phyloP scores from a whole-genome alignment of 805 yeast genomes.

The Blastobotrys americana region DNA sequence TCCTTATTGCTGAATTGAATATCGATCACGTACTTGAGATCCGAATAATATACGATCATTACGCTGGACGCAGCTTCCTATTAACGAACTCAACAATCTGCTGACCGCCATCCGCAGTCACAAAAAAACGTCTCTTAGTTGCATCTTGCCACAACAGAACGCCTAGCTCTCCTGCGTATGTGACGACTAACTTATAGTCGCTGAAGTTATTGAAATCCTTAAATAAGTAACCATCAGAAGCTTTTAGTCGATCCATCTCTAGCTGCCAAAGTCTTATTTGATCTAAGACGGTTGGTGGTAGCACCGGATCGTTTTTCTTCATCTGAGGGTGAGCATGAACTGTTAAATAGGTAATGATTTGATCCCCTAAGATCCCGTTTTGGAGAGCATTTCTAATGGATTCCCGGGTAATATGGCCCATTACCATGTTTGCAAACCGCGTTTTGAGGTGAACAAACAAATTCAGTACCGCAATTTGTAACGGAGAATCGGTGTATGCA shows the following conservation, averaged over 20 bases:
- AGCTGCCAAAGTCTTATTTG: conserved; percentile 95
- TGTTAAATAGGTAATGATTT: conserved; percentile 79
- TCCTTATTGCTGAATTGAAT: too few relatives aligned
- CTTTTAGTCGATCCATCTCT: conserved; percentile 84
- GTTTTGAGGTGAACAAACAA: conserved; percentile 79
- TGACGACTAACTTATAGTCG: conserved; percentile 65
- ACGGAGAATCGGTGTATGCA: conserved; percentile 88
- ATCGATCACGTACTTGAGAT: background rate
- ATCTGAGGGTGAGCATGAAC: conserved; percentile 93
- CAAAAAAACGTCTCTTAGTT: conserved; percentile 65
- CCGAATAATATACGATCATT: background rate
- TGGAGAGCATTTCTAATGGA: conserved; percentile 75
- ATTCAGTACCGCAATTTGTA: conserved; percentile 88
- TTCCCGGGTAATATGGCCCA: conserved; percentile 90
- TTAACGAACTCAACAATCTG: conserved; percentile 91
- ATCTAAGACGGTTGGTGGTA: conserved; percentile 96
- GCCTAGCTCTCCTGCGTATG: conserved; percentile 86
- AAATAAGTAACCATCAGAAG: conserved; percentile 80
- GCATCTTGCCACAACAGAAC: conserved; percentile 84
- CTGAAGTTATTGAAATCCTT: conserved; percentile 72
- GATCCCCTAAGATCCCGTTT: conserved; percentile 93
- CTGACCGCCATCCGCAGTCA: conserved; percentile 75
- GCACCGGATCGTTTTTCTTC: conserved; percentile 54
- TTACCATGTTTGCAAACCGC: conserved; percentile 84
- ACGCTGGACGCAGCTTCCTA: conserved; percentile 30